phyloP scores from a whole-genome alignment of 2,329 filamentous ascomycete species.

The Xylariales sp. region DNA sequence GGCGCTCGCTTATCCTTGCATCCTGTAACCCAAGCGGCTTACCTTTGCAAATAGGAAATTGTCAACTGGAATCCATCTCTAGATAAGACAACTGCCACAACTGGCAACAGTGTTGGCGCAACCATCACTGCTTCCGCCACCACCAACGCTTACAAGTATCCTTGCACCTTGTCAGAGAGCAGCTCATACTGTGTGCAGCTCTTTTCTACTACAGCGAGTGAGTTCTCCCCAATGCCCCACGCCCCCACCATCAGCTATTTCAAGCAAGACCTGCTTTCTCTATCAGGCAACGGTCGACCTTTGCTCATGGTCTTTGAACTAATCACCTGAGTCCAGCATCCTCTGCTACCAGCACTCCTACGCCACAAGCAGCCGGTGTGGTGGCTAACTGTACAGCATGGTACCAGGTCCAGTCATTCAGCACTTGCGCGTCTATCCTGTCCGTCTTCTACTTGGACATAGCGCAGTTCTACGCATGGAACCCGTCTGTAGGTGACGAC shows the following conservation, averaged over 20 bases:
- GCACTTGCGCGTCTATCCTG: neutral
- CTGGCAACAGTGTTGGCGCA: neutral
- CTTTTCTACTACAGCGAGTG: no score
- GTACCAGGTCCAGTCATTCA: neutral
- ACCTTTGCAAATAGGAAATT: neutral
- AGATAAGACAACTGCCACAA: neutral
- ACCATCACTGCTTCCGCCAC: neutral
- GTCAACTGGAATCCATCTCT: neutral
- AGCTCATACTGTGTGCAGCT: neutral
- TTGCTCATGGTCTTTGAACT: no score
- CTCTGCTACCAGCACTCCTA: neutral
- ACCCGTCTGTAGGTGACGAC: neutral
- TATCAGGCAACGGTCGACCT: no score
- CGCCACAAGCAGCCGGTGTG: neutral
- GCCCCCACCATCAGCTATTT: no score
- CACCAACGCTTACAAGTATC: neutral
- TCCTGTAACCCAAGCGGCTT: no score
- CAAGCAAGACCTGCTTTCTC: no score
- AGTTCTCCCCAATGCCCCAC: no score
- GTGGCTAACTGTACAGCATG: neutral
- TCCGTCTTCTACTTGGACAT: neutral
- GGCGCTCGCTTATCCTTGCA: no score
- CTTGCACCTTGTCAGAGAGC: neutral
- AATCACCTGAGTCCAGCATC: neutral
- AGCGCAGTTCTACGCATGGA: neutral